A percentile compares a stretch with the other conserved stretches of the same genome.
phyloP scores from a whole-genome alignment of 306 rosid genomes.

The Albizia julibrissin region DNA sequence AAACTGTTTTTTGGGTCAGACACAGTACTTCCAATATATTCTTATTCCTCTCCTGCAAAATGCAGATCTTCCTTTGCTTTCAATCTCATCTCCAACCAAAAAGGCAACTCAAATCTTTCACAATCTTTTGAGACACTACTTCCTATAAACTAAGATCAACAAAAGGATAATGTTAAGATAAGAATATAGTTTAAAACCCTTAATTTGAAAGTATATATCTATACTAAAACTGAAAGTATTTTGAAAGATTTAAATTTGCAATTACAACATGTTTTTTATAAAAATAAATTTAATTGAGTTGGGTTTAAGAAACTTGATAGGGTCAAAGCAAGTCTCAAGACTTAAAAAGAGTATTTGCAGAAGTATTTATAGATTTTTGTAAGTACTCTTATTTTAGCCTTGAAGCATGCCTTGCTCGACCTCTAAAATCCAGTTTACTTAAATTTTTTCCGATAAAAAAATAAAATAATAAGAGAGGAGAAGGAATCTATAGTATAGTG shows the following conservation, averaged over 20 bases:
- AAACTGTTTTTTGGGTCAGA: background rate
- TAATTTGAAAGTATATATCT: background rate
- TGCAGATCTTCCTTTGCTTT: conserved; percentile 13
- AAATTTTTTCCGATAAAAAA: too few species aligned
- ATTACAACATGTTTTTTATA: too few species aligned
- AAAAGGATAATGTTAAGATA: background rate
- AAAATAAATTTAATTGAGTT: too few species aligned
- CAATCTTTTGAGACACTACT: conserved; percentile 20
- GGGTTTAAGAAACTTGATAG: too few species aligned
- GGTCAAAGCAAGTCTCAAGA: too few species aligned
- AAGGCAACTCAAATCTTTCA: conserved; percentile 31
- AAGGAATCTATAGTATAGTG: background rate
- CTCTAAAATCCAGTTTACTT: too few species aligned
- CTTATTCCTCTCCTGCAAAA: conserved; percentile 23
- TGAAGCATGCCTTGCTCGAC: too few species aligned
- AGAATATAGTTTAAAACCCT: background rate
- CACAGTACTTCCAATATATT: background rate
- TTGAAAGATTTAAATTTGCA: background rate
- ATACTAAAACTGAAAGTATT: background rate
- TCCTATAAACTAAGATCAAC: background rate
- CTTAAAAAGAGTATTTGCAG: too few species aligned
- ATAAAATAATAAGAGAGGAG: background rate
- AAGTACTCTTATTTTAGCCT: too few species aligned
- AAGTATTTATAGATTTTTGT: too few species aligned
- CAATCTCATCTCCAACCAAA: background rate